Base-by-base conservation (phyloP, 495 filamentous ascomycete genomes). In the Hypoxylon crocopeplum region DNA sequence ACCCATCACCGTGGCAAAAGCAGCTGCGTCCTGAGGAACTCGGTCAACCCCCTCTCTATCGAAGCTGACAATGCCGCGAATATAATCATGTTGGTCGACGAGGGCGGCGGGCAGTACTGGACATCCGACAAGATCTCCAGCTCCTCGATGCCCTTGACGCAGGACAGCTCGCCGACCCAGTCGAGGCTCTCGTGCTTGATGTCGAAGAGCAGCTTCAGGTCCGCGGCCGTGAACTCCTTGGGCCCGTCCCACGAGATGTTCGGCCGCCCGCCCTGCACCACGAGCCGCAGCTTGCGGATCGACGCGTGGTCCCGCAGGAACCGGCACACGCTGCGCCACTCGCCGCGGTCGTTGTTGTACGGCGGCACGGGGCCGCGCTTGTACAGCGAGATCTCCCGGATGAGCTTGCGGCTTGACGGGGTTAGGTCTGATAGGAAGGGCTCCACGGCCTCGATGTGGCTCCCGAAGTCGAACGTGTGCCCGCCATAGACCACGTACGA, bases 401-500 rank as follows among this genome's bases (percentile, higher is more conserved):
- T 69, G 20, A 75, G 70, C 11, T 56, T 47, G 39, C 77, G 76
- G 17, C 76, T 72, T 10, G 41, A 45, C 19, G 69, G 68, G n/a
- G 78, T 78, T 13, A 83, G 73, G 64, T 84, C 82, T 11, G 67
- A 70, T 48, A 84, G 73, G 68, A 85, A 85, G 6, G 82, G 79
- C n/a, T 77, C 69, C 10, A 82, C 72, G 33, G 81, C 76, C 61
- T 83, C 83, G 59, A 85, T 67, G 62, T 81, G 69, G 48, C 68
- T 69, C 21, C 73, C 75, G 65, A 86, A 84, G 55, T 75, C 72
- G 66, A 86, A 83, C 2, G 68, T 70, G 57, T 81, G 77, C n/a
- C 59, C 56, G 11, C 67, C 67, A 64, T 86, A 86, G 20, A 86
- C 69, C 0, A 81, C n/a, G 17, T 73, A 63, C 19, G 75, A 62